Base-by-base conservation (phyloP, 768 basidiomycete genomes). In the Lactarius vividus region DNA sequence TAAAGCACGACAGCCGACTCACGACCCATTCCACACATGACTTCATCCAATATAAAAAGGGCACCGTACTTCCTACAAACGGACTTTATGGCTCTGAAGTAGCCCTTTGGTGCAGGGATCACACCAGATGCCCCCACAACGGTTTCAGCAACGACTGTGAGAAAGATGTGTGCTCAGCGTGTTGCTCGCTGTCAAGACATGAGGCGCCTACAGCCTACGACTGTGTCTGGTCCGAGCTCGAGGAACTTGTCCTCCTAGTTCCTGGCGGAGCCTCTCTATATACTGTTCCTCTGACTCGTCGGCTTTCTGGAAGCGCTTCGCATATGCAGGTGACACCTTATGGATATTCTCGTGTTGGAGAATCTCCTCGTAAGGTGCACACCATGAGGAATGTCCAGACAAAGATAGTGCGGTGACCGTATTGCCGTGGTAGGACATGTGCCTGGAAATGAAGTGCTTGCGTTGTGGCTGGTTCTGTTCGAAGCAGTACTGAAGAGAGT, bases 21-120 rank as follows among this genome's bases (percentile, higher is more conserved):
- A 89, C 92, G 86, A 63, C 93, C 92, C 89, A 94, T 93, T 54
- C 92, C 92, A 73, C 88, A 86, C 92, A 95, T 94, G 55, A 94
- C 91, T 77, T 96, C 94, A 71, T 96, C 94, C 37, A 94, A 82
- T 49, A 95, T 92, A 74, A 95, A 88, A 20, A 96, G 76, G 1
- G 85, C 90, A 71, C 70, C 81, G 70, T 72, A 88, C 75, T 88
- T 92, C 42, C 89, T 83, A 70, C 90, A 92, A 28, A 92, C 88
- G 15, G 87, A 86, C 71, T 88, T 91, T 86, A 93, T 89, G 9
- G 89, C 89, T 74, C 84, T 84, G 72, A 95, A 89, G 74, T 95
- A 95, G 2, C 93, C 93, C 69, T 88, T 88, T 0, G 92, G 92
- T 8, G 91, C 85, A 35, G 87, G 75, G 1, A 93, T 80, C 40